Evolutionary conservation across 2,329 filamentous ascomycete genomes (phyloP).

Genomic region (Penicillium sp.): DNA sequence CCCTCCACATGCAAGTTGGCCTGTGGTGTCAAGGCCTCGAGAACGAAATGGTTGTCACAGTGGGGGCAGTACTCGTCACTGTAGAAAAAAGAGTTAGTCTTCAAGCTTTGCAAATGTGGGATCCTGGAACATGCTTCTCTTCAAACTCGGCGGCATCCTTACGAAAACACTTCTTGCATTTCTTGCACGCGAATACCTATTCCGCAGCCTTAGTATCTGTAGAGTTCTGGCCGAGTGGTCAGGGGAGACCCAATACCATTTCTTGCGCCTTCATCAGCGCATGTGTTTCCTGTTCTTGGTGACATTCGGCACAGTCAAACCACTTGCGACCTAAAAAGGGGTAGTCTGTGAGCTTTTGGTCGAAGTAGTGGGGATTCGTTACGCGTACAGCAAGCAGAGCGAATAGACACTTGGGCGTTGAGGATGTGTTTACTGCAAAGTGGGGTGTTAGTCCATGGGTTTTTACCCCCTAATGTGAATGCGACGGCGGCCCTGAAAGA

Average conservation of each 20-base stretch:
- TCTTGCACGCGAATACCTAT: constrained; percentile 84
- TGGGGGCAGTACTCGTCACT: constrained; percentile 98
- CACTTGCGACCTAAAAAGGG: constrained; percentile 74
- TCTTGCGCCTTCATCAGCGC: constrained; percentile 74
- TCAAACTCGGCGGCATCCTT: constrained; percentile 93
- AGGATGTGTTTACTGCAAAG: constrained; percentile 85
- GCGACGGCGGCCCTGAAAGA: background rate
- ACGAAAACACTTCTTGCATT: constrained; percentile 97
- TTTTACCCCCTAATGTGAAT: background rate
- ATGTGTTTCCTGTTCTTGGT: constrained; percentile 78
- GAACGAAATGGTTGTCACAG: constrained; percentile 97
- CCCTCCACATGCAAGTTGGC: constrained; percentile 83
- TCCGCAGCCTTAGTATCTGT: constrained; percentile 1
- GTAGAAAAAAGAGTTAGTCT: constrained; percentile 2
- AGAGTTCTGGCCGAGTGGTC: background rate
- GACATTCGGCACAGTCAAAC: constrained; percentile 98
- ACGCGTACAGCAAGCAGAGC: constrained; percentile 85
- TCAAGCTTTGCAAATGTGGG: background rate
- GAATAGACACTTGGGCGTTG: constrained; percentile 95
- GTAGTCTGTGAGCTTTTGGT: constrained; percentile 1
- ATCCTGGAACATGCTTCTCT: constrained; percentile 57
- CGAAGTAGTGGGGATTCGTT: background rate
- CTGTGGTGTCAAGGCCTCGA: constrained; percentile 84
- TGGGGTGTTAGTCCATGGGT: constrained; percentile 14
- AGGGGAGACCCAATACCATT: constrained; percentile 57